Base-by-base conservation (phyloP, 2,329 filamentous ascomycete species). In the Claviceps fusiformis region DNA sequence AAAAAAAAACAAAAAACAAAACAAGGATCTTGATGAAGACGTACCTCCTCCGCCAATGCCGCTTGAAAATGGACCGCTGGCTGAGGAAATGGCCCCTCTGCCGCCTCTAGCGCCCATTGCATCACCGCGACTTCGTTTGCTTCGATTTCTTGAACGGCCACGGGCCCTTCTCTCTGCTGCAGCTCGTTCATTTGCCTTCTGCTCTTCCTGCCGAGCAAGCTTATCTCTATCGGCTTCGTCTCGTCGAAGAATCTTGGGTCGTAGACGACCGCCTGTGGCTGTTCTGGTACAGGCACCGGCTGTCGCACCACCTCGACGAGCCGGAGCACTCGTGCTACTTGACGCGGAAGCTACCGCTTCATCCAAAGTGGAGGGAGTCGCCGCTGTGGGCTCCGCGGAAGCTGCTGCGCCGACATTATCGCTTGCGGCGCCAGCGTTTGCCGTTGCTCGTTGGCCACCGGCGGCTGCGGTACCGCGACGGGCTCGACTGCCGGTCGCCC, bases 141-240 rank as follows among this genome's bases (percentile, higher is more conserved):
- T 73, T 50, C 72, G 66, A 54, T 70, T 71, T 11, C 70, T 63
- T 54, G 68, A 69, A 5, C 71, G 68, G 2, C 72, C 64, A 60
- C 71, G 59, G 6, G 68, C 68, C 53, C 65, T 66, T 24, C 67
- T 65, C 63, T 73, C 71, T 29, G 71, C 71, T 5, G 71, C 70
- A 5, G 68, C 70, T 50, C 70, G 67, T 51, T 72, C 70, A 39
- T 59, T 68, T 2, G 71, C 70, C 58, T 74, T 75, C 56, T 72
- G 67, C 54, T 71, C 68, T 57, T 75, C 72, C 54, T 72, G 68
- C 13, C 71, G 67, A 49, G 75, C 75, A 10, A 78, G 64, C 52
- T 61, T 70, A 54, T 76, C 73, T 62, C 76, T 68, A 53, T 77
- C 74, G 7, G 72, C 71, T 55, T 77, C 75, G 65, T 78, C 74